Percentiles rank a stretch among this genome's conserved stretches.
These are phyloP conservation scores for Aureobasidium sp. DNA, from an alignment of 2,329 filamentous ascomycete species.

Conservation along the genomic window DNA sequence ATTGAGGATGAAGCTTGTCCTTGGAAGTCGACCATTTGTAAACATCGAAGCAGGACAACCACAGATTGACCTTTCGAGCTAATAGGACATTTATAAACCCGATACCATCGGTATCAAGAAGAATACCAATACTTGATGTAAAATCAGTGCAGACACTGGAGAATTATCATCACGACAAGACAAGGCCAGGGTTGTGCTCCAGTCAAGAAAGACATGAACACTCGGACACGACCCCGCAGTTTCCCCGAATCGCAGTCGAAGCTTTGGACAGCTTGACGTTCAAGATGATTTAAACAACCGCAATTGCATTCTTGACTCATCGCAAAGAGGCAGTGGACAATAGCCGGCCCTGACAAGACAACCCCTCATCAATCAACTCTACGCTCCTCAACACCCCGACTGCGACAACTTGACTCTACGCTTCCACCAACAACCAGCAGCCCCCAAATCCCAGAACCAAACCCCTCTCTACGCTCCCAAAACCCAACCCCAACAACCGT, in stretches of 20 bases:
- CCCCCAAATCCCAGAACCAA: neutral
- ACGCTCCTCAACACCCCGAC: neutral
- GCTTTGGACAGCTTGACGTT: slow-evolving; percentile 12
- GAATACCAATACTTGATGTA: too few relatives aligned
- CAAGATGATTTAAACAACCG: neutral
- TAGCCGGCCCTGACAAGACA: neutral
- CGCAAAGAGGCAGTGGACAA: neutral
- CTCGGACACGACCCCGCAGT: neutral
- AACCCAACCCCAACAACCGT: slow-evolving; percentile 16
- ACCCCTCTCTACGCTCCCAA: neutral
- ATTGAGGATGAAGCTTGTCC: too few relatives aligned
- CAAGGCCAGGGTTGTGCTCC: neutral
- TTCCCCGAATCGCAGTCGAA: neutral
- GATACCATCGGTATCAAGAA: too few relatives aligned
- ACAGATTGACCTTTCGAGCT: too few relatives aligned
- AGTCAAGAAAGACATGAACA: neutral
- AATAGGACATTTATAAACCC: too few relatives aligned
- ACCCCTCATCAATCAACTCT: neutral
- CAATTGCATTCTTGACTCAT: neutral
- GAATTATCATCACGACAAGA: neutral
- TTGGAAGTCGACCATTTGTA: too few relatives aligned
- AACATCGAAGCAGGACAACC: neutral
- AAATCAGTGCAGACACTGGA: neutral
- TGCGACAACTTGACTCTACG: neutral
- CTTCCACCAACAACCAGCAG: neutral